Evolutionary conservation across 2,329 filamentous ascomycete species (phyloP).

Genomic region (Nigrospora osmanthi): DNA sequence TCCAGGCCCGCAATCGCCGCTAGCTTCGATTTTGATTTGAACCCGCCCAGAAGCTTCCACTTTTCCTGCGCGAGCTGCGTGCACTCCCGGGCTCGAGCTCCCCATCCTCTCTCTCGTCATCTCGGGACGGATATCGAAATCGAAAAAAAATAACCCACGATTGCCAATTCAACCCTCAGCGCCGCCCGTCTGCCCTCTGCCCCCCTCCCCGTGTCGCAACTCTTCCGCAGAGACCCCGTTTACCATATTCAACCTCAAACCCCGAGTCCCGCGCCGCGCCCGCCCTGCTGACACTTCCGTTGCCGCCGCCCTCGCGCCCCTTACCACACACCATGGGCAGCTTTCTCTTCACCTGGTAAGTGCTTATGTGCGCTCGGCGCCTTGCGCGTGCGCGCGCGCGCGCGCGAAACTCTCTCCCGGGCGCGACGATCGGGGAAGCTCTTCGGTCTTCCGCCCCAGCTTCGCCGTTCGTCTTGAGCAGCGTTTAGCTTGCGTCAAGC

Average conservation of each 20-base stretch:
- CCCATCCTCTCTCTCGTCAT: constrained; percentile 4
- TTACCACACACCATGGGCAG: constrained; percentile 45
- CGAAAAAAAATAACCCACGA: too few species aligned
- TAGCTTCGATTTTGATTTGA: too few species aligned
- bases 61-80: background rate
- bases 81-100: constrained; percentile 5
- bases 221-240: background rate
- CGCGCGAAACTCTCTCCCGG: background rate
- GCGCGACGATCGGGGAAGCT: too few species aligned
- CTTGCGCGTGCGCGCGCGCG: background rate
- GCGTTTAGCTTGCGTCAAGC: too few species aligned
- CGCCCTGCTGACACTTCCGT: background rate
- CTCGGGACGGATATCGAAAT: background rate
- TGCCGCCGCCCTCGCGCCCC: background rate
- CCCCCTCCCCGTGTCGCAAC: too few species aligned
- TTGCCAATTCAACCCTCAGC: too few species aligned
- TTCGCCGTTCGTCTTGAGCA: too few species aligned
- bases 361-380: constrained; percentile 9
- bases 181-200: too few species aligned
- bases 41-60: too few species aligned
- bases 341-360: constrained; percentile 66
- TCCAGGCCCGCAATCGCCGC: too few species aligned
- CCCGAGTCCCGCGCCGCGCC: too few species aligned
- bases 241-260: background rate
- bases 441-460: too few species aligned